Evolutionary conservation across 495 filamentous ascomycete genomes (phyloP), one percentile per base, ranked within the genome.

Genomic region (Daldinia vernicosa): DNA sequence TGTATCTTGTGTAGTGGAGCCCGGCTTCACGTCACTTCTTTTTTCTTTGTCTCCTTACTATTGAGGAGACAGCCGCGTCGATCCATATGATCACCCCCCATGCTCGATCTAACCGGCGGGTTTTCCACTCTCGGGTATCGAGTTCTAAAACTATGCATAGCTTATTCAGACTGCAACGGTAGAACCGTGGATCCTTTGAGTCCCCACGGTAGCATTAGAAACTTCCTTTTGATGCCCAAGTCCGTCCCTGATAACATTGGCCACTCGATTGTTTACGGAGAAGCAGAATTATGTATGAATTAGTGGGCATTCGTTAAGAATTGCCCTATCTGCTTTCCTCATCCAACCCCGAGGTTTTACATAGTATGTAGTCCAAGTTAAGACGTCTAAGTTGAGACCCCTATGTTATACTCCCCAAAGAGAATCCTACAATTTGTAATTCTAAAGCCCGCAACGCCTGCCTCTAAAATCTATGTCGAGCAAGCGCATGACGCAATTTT

Each of bases 111-210:
- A 73, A 62, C 66, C 70, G 70, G 70, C 61, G 66, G 70, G 64
- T 73, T 69, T 73, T 73, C 65, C 70, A 73, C 61, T 62, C 66
- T 73, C 70, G 70, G 70, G 70, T 73, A 73, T 73, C 70, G 70
- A 73, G 60, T 61, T 69, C 61, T 58, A 58, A 60, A 65, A 57
- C 70, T 69, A 66, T 73, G 57, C 70, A 73, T 73, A 73, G 70
- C 70, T 73, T 73, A 73, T 73, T 73, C 70, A 73, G 70, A 73
- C 70, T 69, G 65, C 70, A 72, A 72, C 70, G 40, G 60, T 50
- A 67, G 60, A 72, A n/a, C 61, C 65, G 67, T 73, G 66, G 70
- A 50, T 69, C 70, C 61, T 56, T 27, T 15, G 17, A 45, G 27
- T 65, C 70, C 66, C 70, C 61, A 69, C 51, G 39, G 70, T 69